These are phyloP conservation scores for Euclidium syriacum DNA, from an alignment of 345 rosid species.

Conservation along the genomic window DNA sequence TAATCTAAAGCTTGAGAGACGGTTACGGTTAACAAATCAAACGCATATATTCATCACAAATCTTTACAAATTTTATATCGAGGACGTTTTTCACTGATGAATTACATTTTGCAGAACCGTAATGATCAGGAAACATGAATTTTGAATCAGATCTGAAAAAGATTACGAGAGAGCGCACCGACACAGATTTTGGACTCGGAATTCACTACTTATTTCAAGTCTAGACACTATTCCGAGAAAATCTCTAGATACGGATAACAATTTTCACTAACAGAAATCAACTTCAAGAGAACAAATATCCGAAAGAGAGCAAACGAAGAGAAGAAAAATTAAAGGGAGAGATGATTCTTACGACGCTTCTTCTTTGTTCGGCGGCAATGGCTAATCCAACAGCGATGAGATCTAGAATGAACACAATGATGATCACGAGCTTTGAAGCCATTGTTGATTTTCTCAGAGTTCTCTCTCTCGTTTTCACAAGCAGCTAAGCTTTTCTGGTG, in stretches of 20 bases:
- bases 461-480: background rate
- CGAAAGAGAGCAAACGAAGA: background rate
- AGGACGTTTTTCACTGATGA: background rate
- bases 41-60: background rate
- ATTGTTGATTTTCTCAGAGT: conserved; percentile 33
- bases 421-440: conserved; percentile 82
- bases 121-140: background rate
- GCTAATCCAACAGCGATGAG: conserved; percentile 92
- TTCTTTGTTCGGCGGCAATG: conserved; percentile 94
- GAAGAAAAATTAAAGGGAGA: background rate
- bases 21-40: background rate
- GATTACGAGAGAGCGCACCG: conserved; percentile 14
- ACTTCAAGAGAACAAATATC: background rate
- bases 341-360: conserved; percentile 68
- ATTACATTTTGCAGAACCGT: background rate
- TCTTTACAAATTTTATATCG: background rate
- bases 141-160: conserved; percentile 22
- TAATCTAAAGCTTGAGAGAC: background rate
- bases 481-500: background rate
- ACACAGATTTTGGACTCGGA: background rate
- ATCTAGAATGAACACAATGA: conserved; percentile 63
- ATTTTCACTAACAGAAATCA: background rate
- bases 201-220: background rate
- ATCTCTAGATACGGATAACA: background rate
- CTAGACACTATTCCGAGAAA: background rate